A percentile compares a stretch with the other conserved stretches of the same genome.
These are phyloP conservation scores for Scedosporium minutisporum DNA, from an alignment of 2,329 filamentous ascomycete species.

Conservation along the genomic window DNA sequence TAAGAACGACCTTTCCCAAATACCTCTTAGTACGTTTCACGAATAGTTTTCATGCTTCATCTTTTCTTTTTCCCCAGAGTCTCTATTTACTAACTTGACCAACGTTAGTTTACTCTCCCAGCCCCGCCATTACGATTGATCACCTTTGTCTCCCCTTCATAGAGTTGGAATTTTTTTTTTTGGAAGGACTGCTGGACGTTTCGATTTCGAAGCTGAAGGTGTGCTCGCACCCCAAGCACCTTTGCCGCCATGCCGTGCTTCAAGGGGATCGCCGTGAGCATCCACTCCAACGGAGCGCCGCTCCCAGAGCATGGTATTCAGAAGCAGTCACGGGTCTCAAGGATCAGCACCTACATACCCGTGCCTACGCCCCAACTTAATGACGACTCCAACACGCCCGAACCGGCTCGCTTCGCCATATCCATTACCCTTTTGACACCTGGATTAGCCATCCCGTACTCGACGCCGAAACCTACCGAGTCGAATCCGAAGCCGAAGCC, in stretches of 20 bases:
- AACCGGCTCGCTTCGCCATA: slow-evolving; percentile 94
- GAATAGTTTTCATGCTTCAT: not conserved
- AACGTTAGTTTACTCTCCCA: not conserved
- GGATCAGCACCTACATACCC: slow-evolving; percentile 95
- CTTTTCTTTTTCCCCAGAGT: not conserved
- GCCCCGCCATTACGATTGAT: not conserved
- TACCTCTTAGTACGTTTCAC: not conserved
- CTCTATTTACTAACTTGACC: not conserved
- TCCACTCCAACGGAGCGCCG: slow-evolving; percentile 72
- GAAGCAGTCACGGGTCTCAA: slow-evolving; percentile 79
- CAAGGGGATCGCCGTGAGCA: slow-evolving; percentile 96
- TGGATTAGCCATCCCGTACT: slow-evolving; percentile 83
- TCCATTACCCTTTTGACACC: slow-evolving; percentile 93
- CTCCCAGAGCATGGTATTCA: slow-evolving; percentile 91
- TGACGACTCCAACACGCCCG: slow-evolving; percentile 58
- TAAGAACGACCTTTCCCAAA: not conserved
- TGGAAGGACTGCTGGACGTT: not conserved
- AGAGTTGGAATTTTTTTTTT: not conserved
- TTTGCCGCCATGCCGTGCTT: slow-evolving; percentile 74
- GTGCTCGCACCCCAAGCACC: not conserved
- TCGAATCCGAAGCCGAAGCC: slow-evolving; percentile 73
- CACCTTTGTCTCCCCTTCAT: not conserved
- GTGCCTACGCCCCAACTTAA: slow-evolving; percentile 76
- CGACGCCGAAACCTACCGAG: slow-evolving; percentile 68
- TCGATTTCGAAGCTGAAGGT: slow-evolving; percentile 1